Evolutionary conservation across 192 early-diverging fungal genomes (phyloP).

Genomic region (Podila clonocystis): DNA sequence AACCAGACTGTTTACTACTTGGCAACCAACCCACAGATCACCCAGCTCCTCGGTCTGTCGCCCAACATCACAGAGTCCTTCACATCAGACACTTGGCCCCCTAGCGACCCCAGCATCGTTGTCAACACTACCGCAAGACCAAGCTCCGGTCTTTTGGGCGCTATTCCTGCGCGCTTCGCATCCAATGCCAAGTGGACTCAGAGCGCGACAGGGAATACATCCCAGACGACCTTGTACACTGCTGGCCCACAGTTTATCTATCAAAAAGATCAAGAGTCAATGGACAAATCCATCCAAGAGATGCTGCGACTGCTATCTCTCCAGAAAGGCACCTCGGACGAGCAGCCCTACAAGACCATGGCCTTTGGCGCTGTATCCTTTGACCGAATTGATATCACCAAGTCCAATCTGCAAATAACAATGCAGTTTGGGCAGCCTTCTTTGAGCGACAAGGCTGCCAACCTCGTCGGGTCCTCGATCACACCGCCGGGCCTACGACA

Average conservation of each 20-base stretch:
- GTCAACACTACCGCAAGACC: slow-evolving; percentile 1
- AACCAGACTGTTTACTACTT: slow-evolving; percentile 30
- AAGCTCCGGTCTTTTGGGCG: slow-evolving; percentile 11
- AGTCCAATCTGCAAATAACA: slow-evolving; percentile 8
- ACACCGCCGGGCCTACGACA: slow-evolving; percentile 15
- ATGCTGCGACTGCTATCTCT: not conserved
- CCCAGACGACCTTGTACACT: not conserved
- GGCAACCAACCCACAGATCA: slow-evolving; percentile 15
- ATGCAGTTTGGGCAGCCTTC: slow-evolving; percentile 28
- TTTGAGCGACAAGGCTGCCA: not conserved
- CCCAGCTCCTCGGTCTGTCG: slow-evolving; percentile 9
- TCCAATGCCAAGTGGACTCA: not conserved
- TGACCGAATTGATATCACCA: slow-evolving; percentile 1
- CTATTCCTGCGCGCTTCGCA: slow-evolving; percentile 28
- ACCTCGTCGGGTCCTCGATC: not conserved
- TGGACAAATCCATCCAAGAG: slow-evolving; percentile 7
- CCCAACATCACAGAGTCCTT: slow-evolving; percentile 22
- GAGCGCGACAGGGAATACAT: too few species aligned
- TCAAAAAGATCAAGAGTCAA: not conserved
- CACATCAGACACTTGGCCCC: slow-evolving; percentile 18
- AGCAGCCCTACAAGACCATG: not conserved
- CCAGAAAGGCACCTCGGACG: not conserved
- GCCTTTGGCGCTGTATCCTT: slow-evolving; percentile 20
- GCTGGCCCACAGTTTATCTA: slow-evolving; percentile 3
- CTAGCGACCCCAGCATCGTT: slow-evolving; percentile 14